A percentile compares a stretch with the other conserved stretches of the same genome.
phyloP scores from a whole-genome alignment of 2,329 filamentous ascomycete species.

The Mycocentrospora acerina region DNA sequence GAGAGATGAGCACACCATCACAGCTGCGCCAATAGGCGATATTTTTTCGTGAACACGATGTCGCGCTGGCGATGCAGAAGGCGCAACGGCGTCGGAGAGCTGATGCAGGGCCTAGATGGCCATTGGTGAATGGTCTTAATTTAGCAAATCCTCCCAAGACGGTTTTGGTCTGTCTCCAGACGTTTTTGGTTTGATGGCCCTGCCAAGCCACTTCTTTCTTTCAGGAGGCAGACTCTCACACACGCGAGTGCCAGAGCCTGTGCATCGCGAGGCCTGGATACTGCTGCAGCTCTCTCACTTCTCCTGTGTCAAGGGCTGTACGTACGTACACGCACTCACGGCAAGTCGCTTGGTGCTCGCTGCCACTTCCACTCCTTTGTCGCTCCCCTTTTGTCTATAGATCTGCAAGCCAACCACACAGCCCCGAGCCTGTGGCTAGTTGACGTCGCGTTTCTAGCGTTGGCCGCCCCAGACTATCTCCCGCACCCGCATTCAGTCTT shows the following conservation, averaged over 20 bases:
- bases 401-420: constrained; percentile 5
- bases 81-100: constrained; percentile 15
- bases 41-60: constrained; percentile 1
- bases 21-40: constrained; percentile 6
- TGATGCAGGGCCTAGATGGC: constrained; percentile 21
- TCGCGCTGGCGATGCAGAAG: constrained; percentile 11
- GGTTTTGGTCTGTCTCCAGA: constrained; percentile 23
- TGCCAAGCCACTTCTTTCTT: constrained; percentile 19
- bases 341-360: constrained; percentile 9
- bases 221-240: constrained; percentile 26
- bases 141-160: constrained; percentile 18
- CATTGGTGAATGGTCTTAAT: constrained; percentile 15
- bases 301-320: too few relatives aligned
- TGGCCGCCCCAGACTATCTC: constrained; percentile 1
- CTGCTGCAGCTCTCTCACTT: constrained; percentile 5
- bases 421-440: not conserved
- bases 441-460: too few relatives aligned
- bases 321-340: too few relatives aligned
- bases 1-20: not conserved
- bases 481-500: constrained; percentile 23
- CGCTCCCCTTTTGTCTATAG: constrained; percentile 32
- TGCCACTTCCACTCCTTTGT: constrained; percentile 36
- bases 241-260: constrained; percentile 9
- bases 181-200: constrained; percentile 19
- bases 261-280: constrained; percentile 9